Evolutionary conservation across 2,329 filamentous ascomycete genomes (phyloP).

Genomic region (Escovopsis sp.): DNA sequence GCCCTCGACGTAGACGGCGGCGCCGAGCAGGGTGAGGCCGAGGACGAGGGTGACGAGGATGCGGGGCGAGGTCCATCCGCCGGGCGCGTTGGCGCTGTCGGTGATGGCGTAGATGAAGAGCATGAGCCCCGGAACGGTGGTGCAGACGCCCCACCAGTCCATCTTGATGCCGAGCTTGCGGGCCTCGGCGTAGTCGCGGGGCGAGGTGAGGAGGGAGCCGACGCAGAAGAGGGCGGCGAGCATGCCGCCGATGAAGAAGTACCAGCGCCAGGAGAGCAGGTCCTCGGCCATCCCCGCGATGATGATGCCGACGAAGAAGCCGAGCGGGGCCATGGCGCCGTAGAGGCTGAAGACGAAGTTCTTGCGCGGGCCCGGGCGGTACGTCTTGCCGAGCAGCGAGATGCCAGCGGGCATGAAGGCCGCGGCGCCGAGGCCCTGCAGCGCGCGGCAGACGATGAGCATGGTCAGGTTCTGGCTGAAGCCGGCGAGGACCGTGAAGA

Average conservation of each 20-base stretch:
- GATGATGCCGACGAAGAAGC: constrained; percentile 49
- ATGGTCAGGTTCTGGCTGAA: constrained; percentile 49
- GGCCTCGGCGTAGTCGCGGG: constrained; percentile 20
- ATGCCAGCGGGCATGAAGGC: constrained; percentile 55
- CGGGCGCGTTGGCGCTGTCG: constrained; percentile 44
- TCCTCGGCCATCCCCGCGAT: constrained; percentile 48
- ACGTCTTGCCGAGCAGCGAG: constrained; percentile 48
- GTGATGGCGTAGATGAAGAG: constrained; percentile 57
- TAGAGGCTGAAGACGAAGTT: constrained; percentile 48
- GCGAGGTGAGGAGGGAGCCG: constrained; percentile 25
- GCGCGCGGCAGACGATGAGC: constrained; percentile 52
- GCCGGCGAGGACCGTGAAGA: constrained; percentile 52
- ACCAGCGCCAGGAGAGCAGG: constrained; percentile 47
- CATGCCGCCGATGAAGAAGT: constrained; percentile 47
- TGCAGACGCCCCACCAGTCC: constrained; percentile 45
- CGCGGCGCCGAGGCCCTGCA: constrained; percentile 54
- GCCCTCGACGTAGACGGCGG: constrained; percentile 48
- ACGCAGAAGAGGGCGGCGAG: constrained; percentile 33
- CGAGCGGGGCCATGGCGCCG: constrained; percentile 37
- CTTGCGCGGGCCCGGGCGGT: constrained; percentile 54
- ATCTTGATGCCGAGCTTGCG: constrained; percentile 25
- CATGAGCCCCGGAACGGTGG: constrained; percentile 43
- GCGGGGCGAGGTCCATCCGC: constrained; percentile 50
- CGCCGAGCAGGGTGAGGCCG: constrained; percentile 36
- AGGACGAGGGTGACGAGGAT: constrained; percentile 44